phyloP scores from a whole-genome alignment of 805 yeast species.

The Yarrowia keelungensis region DNA sequence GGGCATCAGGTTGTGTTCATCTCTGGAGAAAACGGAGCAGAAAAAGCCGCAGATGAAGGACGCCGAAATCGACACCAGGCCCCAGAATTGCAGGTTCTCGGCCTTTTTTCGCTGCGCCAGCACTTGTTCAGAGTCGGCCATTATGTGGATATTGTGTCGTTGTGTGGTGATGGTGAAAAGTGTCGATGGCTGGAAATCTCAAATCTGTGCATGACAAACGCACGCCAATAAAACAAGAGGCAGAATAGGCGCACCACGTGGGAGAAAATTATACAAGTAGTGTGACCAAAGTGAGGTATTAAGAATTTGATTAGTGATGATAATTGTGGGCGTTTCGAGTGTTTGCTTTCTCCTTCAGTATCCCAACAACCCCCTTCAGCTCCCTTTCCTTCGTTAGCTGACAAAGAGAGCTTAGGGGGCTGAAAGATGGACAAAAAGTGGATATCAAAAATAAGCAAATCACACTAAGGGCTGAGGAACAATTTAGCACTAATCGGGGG shows the following conservation, averaged over 20 bases:
- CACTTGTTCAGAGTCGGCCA: constrained; percentile 2
- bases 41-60: constrained; percentile 5
- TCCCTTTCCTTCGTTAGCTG: too few relatives aligned
- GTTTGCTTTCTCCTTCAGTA: too few relatives aligned
- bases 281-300: background rate
- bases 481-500: too few relatives aligned
- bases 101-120: background rate
- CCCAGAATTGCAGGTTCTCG: constrained; percentile 34
- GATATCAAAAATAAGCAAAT: too few relatives aligned
- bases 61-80: constrained; percentile 15
- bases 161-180: background rate
- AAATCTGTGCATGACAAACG: background rate
- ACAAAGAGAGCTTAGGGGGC: too few relatives aligned
- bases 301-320: background rate
- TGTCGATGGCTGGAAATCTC: constrained; percentile 14
- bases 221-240: background rate
- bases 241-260: constrained; percentile 36
- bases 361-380: too few relatives aligned
- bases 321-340: background rate
- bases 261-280: background rate
- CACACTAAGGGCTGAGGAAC: too few relatives aligned
- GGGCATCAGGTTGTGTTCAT: constrained; percentile 14
- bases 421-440: too few relatives aligned
- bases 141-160: constrained; percentile 1
- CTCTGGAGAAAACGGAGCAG: constrained; percentile 18